Conservation (phyloP, 768 basidiomycete genomes). For the Collybiopsis confluens region DNA sequence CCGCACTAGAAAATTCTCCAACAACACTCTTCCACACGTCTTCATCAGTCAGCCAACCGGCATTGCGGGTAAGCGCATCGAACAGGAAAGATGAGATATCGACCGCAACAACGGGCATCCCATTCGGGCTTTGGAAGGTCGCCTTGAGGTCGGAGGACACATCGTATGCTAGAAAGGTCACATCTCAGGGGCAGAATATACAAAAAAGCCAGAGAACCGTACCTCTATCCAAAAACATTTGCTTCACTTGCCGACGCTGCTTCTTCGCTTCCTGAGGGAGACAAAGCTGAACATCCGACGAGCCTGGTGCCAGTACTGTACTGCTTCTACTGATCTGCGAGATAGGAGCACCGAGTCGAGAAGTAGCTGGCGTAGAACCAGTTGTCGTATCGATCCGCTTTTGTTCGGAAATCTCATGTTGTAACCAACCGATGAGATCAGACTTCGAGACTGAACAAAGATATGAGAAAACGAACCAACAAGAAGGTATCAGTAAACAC, state of each 20-base stretch:
- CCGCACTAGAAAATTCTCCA: constrained; percentile 49
- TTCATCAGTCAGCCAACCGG: constrained; percentile 70
- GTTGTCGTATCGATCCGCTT: constrained; percentile 67
- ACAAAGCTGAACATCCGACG: constrained; percentile 56
- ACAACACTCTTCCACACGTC: constrained; percentile 66
- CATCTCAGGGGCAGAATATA: not conserved
- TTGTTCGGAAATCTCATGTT: constrained; percentile 76
- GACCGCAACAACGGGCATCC: constrained; percentile 66
- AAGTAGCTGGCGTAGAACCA: constrained; percentile 47
- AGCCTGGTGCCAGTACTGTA: constrained; percentile 2
- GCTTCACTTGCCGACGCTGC: constrained; percentile 66
- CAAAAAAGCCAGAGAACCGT: constrained; percentile 8
- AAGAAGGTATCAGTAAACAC: constrained; percentile 13
- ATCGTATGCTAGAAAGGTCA: constrained; percentile 51
- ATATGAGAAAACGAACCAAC: constrained; percentile 4
- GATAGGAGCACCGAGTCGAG: constrained; percentile 33
- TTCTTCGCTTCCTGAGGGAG: constrained; percentile 69
- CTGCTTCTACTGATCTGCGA: constrained; percentile 28
- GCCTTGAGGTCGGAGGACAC: constrained; percentile 52
- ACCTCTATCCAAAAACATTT: constrained; percentile 70
- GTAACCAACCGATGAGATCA: constrained; percentile 72
- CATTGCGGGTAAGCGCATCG: constrained; percentile 52
- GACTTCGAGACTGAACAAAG: constrained; percentile 40
- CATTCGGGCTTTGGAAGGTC: constrained; percentile 43
- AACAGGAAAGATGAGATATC: constrained; percentile 62